Evolutionary conservation across 306 rosid species (phyloP).

Genomic region (Cicer cuneatum): DNA sequence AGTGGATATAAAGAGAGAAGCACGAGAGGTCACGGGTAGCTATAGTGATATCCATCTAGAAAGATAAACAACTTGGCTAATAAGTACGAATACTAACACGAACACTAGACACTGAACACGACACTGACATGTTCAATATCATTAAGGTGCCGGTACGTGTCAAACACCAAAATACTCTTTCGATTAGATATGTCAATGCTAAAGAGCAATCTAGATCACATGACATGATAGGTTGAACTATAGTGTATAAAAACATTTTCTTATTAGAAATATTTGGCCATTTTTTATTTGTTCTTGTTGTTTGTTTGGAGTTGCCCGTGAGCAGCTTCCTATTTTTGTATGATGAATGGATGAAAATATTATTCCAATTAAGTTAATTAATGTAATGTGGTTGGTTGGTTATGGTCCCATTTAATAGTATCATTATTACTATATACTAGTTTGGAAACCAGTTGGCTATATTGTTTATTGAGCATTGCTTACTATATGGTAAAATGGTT

Average conservation of each 20-base stretch:
- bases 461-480: background rate
- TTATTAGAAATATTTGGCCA: slow-evolving; percentile 32
- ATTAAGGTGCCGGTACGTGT: too few relatives aligned
- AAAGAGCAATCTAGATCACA: slow-evolving; percentile 47
- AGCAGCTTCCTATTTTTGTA: slow-evolving; percentile 62
- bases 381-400: slow-evolving; percentile 38
- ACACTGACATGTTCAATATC: too few relatives aligned
- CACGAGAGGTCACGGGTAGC: slow-evolving; percentile 77
- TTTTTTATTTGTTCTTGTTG: slow-evolving; percentile 50
- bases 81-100: accelerated
- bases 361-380: slow-evolving; percentile 47
- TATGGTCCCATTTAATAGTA: background rate
- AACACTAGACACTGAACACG: too few relatives aligned
- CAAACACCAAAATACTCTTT: too few relatives aligned
- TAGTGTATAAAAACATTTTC: slow-evolving; percentile 48
- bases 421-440: background rate
- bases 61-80: slow-evolving; percentile 20
- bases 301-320: slow-evolving; percentile 73
- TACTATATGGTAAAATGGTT: background rate
- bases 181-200: too few relatives aligned
- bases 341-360: slow-evolving; percentile 56
- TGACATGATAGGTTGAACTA: slow-evolving; percentile 49
- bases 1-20: slow-evolving; percentile 50
- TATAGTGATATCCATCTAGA: slow-evolving; percentile 45
- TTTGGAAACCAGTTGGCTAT: background rate